Conservation (phyloP, 1,139 yeast species). For the Diutina rugosa region DNA sequence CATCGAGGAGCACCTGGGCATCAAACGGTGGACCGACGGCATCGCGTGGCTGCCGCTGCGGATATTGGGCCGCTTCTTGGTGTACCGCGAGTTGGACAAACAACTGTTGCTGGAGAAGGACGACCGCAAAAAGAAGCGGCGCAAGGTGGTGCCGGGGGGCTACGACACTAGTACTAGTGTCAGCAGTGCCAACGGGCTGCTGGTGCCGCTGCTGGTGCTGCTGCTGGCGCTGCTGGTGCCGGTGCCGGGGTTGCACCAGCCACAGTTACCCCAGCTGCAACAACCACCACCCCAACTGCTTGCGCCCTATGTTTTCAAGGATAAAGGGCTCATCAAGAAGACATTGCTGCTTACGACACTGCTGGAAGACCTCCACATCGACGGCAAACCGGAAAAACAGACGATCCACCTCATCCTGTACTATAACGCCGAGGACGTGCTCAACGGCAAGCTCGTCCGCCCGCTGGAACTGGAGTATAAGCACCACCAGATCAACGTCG, state of each 20-base stretch:
- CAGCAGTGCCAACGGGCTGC: background rate
- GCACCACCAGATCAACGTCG: constrained; percentile 40
- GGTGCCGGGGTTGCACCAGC: background rate
- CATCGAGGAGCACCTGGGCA: constrained; percentile 70
- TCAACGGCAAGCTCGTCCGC: constrained; percentile 37
- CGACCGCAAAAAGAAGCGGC: constrained; percentile 18
- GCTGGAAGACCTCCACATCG: constrained; percentile 21
- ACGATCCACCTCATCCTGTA: constrained; percentile 72
- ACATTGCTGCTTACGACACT: constrained; percentile 52
- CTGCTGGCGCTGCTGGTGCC: background rate
- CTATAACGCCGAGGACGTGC: constrained; percentile 63
- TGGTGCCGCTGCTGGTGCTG: background rate
- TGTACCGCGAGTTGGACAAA: constrained; percentile 68
- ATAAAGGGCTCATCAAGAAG: constrained; percentile 70
- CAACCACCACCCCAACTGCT: background rate
- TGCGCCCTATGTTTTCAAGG: constrained; percentile 19
- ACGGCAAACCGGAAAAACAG: constrained; percentile 18
- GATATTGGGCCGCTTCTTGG: constrained; percentile 69
- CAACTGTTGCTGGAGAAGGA: constrained; percentile 25
- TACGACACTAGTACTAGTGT: background rate
- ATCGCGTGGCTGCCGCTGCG: constrained; percentile 87
- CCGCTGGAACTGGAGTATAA: constrained; percentile 49
- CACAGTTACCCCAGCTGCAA: background rate
- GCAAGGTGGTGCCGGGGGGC: constrained; percentile 10
- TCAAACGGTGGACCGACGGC: constrained; percentile 92